Conservation (phyloP, 2,329 filamentous ascomycete genomes). For the Nemania serpens region DNA sequence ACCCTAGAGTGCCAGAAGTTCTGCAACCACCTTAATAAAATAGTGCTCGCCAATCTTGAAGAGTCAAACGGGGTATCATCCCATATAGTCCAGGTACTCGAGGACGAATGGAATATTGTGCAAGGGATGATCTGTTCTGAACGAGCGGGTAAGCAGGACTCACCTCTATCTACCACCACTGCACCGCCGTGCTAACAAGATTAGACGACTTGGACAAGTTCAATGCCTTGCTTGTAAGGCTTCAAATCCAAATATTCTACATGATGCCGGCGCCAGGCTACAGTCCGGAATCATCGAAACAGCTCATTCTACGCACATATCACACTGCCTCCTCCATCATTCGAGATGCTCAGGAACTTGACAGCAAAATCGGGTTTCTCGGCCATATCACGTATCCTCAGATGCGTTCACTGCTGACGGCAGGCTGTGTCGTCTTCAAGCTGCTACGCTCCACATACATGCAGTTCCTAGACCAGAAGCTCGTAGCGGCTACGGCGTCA, state of each 20-base stretch:
- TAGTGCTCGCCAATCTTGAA: slow-evolving; percentile 53
- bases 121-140: slow-evolving; percentile 51
- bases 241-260: slow-evolving; percentile 61
- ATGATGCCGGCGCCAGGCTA: slow-evolving; percentile 51
- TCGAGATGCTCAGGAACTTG: slow-evolving; percentile 49
- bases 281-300: slow-evolving; percentile 46
- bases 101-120: slow-evolving; percentile 57
- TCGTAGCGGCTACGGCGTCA: slow-evolving; percentile 15
- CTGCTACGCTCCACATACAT: slow-evolving; percentile 52
- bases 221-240: slow-evolving; percentile 52
- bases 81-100: slow-evolving; percentile 52
- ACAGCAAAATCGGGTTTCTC: slow-evolving; percentile 45
- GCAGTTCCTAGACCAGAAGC: slow-evolving; percentile 34
- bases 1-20: slow-evolving; percentile 57
- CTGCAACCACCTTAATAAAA: slow-evolving; percentile 53
- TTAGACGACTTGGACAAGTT: slow-evolving; percentile 53
- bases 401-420: slow-evolving; percentile 52
- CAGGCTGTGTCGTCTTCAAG: slow-evolving; percentile 52
- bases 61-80: slow-evolving; percentile 53
- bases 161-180: not conserved
- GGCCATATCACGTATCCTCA: slow-evolving; percentile 56
- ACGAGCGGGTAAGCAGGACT: slow-evolving; percentile 49
- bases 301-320: slow-evolving; percentile 53
- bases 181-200: slow-evolving; percentile 20
- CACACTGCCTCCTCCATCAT: slow-evolving; percentile 54